Conservation (phyloP, 768 basidiomycete species). For the Basidioascus undulatus region DNA sequence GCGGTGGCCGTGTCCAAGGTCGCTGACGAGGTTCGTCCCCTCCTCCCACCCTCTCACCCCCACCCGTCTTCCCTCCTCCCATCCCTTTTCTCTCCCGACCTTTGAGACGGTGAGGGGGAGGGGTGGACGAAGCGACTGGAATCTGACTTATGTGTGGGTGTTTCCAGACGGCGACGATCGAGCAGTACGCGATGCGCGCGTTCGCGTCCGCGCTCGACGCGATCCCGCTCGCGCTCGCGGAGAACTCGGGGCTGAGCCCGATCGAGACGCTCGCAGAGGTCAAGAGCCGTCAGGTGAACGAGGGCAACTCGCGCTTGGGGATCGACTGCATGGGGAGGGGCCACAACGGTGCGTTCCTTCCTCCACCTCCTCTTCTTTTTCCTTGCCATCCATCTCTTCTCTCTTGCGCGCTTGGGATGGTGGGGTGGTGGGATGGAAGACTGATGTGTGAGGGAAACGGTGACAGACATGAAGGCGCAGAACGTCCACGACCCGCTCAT, state of each 20-base stretch:
- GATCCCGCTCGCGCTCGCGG: conserved; percentile 85
- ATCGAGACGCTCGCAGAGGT: conserved; percentile 94
- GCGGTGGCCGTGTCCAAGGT: conserved; percentile 79
- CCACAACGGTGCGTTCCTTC: conserved; percentile 44
- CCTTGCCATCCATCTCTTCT: no score
- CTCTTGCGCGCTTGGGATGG: no score
- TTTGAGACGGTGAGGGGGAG: no score
- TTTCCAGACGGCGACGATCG: conserved; percentile 68
- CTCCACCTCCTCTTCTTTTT: not conserved
- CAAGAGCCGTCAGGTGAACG: conserved; percentile 70
- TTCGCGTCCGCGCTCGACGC: conserved; percentile 86
- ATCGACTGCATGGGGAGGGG: conserved; percentile 76
- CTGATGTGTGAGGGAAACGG: no score
- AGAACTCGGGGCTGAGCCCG: conserved; percentile 88
- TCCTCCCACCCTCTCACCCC: not conserved
- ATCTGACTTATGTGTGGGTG: not conserved
- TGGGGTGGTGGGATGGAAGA: no score
- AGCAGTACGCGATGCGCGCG: conserved; percentile 99
- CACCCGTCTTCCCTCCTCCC: not conserved
- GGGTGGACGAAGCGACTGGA: no score
- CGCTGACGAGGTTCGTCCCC: conserved; percentile 55
- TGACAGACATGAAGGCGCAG: conserved; percentile 92
- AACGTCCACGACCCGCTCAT: conserved; percentile 93
- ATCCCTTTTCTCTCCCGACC: conserved; percentile 1
- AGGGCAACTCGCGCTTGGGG: conserved; percentile 61